Conservation (phyloP, 1,284 basidiomycete species). For the Ceratobasidium theobromae region DNA sequence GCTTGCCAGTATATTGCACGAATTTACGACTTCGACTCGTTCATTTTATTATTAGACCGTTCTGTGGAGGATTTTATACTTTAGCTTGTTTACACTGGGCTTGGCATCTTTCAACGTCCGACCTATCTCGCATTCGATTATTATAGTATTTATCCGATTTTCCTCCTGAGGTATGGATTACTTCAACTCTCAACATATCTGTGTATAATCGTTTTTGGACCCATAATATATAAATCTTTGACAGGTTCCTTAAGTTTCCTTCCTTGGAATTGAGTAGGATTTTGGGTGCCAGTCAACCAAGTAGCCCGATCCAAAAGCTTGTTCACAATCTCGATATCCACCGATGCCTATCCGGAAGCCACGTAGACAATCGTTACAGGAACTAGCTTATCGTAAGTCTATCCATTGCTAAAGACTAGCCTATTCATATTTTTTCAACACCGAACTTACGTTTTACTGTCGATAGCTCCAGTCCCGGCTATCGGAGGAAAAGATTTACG, state of each 20-base stretch:
- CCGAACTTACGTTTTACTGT: not conserved
- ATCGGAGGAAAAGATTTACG: conserved; percentile 19
- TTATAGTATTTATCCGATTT: too few species aligned
- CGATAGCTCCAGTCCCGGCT: conserved; percentile 14
- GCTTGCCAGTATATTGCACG: not conserved
- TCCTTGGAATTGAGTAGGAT: not conserved
- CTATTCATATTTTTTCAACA: not conserved
- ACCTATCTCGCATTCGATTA: too few species aligned
- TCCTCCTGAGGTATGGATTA: too few species aligned
- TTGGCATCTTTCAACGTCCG: too few species aligned
- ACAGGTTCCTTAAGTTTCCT: too few species aligned
- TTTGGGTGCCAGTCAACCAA: not conserved
- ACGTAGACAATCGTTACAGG: conserved; percentile 20
- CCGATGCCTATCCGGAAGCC: conserved; percentile 24
- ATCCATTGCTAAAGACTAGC: not conserved
- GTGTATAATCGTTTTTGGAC: too few species aligned
- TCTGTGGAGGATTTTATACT: too few species aligned
- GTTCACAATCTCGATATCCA: not conserved
- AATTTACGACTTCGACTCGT: too few species aligned
- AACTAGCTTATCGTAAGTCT: conserved; percentile 19
- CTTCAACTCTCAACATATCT: too few species aligned
- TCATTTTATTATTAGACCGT: too few species aligned
- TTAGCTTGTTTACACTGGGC: too few species aligned
- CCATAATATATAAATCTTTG: too few species aligned
- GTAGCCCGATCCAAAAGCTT: not conserved